These are phyloP conservation scores for Trypanosoma theileri DNA, from an alignment of 208 protist genomes.

Conservation along the genomic window DNA sequence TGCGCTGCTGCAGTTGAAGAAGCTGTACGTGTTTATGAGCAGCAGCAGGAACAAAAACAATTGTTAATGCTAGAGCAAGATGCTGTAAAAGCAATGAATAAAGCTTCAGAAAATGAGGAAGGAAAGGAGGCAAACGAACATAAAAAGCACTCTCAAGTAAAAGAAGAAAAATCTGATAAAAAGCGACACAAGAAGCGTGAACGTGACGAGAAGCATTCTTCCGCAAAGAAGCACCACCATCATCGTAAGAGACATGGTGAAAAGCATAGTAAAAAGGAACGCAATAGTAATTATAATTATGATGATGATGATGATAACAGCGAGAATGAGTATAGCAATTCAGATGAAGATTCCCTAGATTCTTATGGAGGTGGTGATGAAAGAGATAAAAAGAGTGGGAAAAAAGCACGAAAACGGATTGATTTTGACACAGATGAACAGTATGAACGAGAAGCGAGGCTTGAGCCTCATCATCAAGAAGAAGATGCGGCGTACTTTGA, in stretches of 20 bases:
- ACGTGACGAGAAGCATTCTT: constrained; percentile 6
- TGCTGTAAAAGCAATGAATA: constrained; percentile 1
- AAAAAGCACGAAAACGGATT: not conserved
- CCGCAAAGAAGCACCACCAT: not conserved
- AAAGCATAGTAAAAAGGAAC: not conserved
- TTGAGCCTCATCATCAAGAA: constrained; percentile 9
- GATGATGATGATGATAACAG: constrained; percentile 1
- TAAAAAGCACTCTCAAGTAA: not conserved
- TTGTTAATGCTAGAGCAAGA: constrained; percentile 2
- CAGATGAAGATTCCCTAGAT: not conserved
- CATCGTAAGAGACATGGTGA: not conserved
- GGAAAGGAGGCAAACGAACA: not conserved
- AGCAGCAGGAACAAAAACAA: constrained; percentile 20
- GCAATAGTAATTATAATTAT: constrained; percentile 7
- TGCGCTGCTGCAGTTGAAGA: constrained; percentile 67
- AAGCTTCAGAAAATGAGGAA: not conserved
- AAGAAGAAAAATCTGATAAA: constrained; percentile 29
- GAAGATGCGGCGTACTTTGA: constrained; percentile 46
- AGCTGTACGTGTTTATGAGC: constrained; percentile 31
- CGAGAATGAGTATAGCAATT: constrained; percentile 22
- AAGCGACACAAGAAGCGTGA: constrained; percentile 20
- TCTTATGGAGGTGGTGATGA: not conserved
- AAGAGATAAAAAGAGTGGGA: not conserved
- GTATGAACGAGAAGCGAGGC: constrained; percentile 9
- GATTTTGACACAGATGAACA: not conserved